Evolutionary conservation across 2,329 filamentous ascomycete species (phyloP).

Genomic region (Colletotrichum endophyticum): DNA sequence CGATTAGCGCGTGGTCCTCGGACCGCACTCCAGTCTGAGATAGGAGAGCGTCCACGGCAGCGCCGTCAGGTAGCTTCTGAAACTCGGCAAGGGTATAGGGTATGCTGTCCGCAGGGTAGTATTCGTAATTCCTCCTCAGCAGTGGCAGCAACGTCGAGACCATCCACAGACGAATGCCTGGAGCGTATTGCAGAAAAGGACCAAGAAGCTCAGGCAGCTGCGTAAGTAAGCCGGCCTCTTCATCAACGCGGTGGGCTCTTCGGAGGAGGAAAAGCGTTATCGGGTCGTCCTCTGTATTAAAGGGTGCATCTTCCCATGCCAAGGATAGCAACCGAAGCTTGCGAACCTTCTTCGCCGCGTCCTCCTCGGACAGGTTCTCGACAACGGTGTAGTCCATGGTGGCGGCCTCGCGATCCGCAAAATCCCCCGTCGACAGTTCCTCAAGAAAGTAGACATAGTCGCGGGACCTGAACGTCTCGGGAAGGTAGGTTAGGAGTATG

Average conservation of each 20-base stretch:
- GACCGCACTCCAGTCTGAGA: conserved; percentile 54
- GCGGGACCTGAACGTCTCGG: conserved; percentile 70
- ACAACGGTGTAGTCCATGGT: conserved; percentile 63
- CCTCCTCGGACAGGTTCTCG: conserved; percentile 62
- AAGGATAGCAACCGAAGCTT: conserved; percentile 70
- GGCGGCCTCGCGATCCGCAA: conserved; percentile 42
- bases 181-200: conserved; percentile 69
- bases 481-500: conserved; percentile 78
- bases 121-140: conserved; percentile 71
- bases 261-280: conserved; percentile 70
- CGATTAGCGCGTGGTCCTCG: conserved; percentile 47
- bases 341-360: conserved; percentile 67
- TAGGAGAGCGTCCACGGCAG: conserved; percentile 67
- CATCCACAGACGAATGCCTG: conserved; percentile 70
- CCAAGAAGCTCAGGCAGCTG: conserved; percentile 70
- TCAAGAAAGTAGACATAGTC: conserved; percentile 67
- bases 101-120: conserved; percentile 60
- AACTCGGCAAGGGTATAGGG: conserved; percentile 66
- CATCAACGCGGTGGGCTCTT: conserved; percentile 71
- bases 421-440: conserved; percentile 56
- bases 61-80: conserved; percentile 61
- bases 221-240: conserved; percentile 73
- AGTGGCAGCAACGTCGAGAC: conserved; percentile 73
- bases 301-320: conserved; percentile 49
- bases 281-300: conserved; percentile 55